Evolutionary conservation across 2,329 filamentous ascomycete genomes (phyloP), one percentile per base, ranked within the genome.

Genomic region (Acephala macrosclerotiorum): DNA sequence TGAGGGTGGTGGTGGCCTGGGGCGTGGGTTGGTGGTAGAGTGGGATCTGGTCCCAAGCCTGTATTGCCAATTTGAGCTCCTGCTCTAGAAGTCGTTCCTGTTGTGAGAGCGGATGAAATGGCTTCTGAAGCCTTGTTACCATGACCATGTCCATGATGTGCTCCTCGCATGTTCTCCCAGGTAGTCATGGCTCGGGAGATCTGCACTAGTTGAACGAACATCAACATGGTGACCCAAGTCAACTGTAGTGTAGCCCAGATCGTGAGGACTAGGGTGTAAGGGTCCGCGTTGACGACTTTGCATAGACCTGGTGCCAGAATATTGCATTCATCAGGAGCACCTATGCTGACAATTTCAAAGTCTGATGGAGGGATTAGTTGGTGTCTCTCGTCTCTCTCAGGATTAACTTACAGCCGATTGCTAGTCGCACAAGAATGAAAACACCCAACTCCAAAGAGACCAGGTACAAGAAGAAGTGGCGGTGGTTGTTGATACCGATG

Each of bases 211-310:
- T 99, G 96, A 5, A 98, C 96, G 70, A 94, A 91, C 66, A 97
- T 85, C 38, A 99, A 89, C 94, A 99, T 98, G n/a, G 91, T 90
- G 2, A 98, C 93, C 96, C 96, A 99, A 22, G 93, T 91, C 36
- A 97, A 85, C 78, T 99, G 96, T 51, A 97, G 82, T 1, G 87
- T 85, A 7, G 87, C 86, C 96, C 96, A 99, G 33, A 92, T 80
- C 14, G 87, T 87, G 22, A 97, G 83, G 12, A 97, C 82, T 29
- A 97, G 85, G 0, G 92, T 95, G 77, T 95, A 97, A 0, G 93
- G 85, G 76, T 98, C 95, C 59, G 90, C 88, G 74, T 92, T 92
- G 71, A 96, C 82, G 45, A 93, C 82, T 56, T 86, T 84, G 83
- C 96, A 99, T 9, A 97, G 80, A 0, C 83, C 80, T 1, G 90